Base-by-base conservation (phyloP, 225 moss, liverwort and hornwort species). In the Lunularia cruciata region DNA sequence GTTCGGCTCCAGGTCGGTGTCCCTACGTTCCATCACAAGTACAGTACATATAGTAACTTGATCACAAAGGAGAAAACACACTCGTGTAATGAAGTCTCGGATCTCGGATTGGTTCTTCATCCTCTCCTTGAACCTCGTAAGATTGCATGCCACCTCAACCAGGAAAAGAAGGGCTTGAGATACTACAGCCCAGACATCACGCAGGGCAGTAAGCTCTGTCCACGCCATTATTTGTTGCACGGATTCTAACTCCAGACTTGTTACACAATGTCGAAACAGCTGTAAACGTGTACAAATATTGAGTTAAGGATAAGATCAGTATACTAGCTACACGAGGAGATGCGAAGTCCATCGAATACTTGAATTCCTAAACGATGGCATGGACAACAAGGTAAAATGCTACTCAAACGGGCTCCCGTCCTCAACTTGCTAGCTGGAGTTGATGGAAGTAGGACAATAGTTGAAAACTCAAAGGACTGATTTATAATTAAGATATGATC, bases 21-120 rank as follows among this genome's bases (percentile, higher is more conserved):
- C 59, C 63, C 55, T 52, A 15, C 48, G 23, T 78, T 60, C 71
- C 39, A 22, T 26, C 35, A 60, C 47, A 40, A 25, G 19, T n/a
- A 37, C 71, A 56, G 70, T 67, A 55, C 30, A 37, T 30, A 88
- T 68, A 57, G 91, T 81, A 32, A 91, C 63, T 69, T 88, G 91
- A 77, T 98, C 98, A 69, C 93, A 91, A 39, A 93, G 67, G 78
- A 93, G 78, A 75, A 91, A 84, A 67, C 91, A 88, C 51, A 87
- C 73, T 65, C 93, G 79, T 48, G 62, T 75, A 63, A 82, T 83
- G 45, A 89, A 84, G 66, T 91, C 80, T 45, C 64, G 42, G 35
- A 65, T 8, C 46, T 61, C 75, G 48, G 34, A n/a, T 63, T 36
- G 40, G 26, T 63, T n/a, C 59, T 65, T 75, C 68, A 67, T 61